A percentile compares a stretch with the other conserved stretches of the same genome.
Evolutionary conservation across 169 alveolate genomes (phyloP).

Genomic region (Plasmodium knowlesi): DNA sequence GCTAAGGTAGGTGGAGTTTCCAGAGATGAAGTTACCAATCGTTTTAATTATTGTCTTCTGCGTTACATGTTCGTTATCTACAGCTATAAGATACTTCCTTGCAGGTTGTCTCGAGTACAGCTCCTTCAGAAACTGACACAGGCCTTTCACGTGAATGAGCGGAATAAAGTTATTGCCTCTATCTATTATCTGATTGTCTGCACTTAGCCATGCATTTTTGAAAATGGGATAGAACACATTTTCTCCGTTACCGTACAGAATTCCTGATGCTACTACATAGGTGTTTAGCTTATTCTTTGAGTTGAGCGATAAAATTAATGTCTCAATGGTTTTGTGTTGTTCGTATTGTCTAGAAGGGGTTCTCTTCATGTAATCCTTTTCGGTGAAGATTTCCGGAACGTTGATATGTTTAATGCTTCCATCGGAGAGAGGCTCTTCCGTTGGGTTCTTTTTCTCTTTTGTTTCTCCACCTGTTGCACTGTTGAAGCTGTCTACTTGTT

Average conservation of each 20-base stretch:
- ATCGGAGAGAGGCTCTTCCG: not conserved
- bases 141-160: conserved; percentile 30
- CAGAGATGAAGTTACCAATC: conserved; percentile 21
- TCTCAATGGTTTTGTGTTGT: conserved; percentile 46
- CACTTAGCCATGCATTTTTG: conserved; percentile 60
- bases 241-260: conserved; percentile 56
- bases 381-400: conserved; percentile 30
- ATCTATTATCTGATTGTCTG: conserved; percentile 38
- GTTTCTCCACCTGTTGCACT: not conserved
- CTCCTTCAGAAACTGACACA: conserved; percentile 45
- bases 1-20: not conserved
- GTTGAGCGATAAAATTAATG: conserved; percentile 27
- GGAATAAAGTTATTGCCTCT: conserved; percentile 54
- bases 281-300: conserved; percentile 37
- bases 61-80: conserved; percentile 28
- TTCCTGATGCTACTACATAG: conserved; percentile 56
- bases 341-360: conserved; percentile 22
- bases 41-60: conserved; percentile 36
- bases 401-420: not conserved
- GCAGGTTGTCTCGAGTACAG: not conserved
- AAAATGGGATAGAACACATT: conserved; percentile 31
- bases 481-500: not conserved
- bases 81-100: conserved; percentile 42
- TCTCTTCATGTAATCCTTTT: conserved; percentile 45
- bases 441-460: not conserved